Evolutionary conservation across 2,329 filamentous ascomycete species (phyloP).

Genomic region (Sporothrix dimorphospora): DNA sequence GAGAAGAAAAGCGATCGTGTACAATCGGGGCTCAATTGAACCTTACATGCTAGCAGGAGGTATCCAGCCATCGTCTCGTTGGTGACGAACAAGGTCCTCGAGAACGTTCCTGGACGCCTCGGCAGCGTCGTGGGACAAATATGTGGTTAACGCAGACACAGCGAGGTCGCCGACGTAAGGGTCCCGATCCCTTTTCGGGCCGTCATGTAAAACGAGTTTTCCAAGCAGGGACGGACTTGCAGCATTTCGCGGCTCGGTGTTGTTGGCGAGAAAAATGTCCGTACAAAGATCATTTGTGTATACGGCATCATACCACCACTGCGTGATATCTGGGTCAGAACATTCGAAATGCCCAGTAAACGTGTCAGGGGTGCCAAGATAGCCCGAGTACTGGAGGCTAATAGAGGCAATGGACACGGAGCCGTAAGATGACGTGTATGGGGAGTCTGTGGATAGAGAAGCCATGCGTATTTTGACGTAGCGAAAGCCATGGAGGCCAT

Average conservation of each 20-base stretch:
- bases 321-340: conserved; percentile 52
- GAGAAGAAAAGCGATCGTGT: background rate
- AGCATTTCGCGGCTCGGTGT: conserved; percentile 53
- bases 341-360: conserved; percentile 58
- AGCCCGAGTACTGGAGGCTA: conserved; percentile 49
- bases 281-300: conserved; percentile 57
- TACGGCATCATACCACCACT: conserved; percentile 57
- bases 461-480: conserved; percentile 55
- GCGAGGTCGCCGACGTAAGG: conserved; percentile 58
- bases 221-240: conserved; percentile 48
- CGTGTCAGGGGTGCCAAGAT: conserved; percentile 51
- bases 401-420: conserved; percentile 49
- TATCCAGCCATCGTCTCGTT: conserved; percentile 56
- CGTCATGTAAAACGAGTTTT: conserved; percentile 54
- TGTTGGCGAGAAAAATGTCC: conserved; percentile 50
- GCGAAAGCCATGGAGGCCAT: conserved; percentile 58
- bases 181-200: conserved; percentile 56
- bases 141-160: conserved; percentile 52
- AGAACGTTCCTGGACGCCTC: conserved; percentile 51
- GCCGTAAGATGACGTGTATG: conserved; percentile 49
- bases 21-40: background rate
- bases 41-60: conserved; percentile 56
- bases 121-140: conserved; percentile 50
- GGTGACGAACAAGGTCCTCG: conserved; percentile 53
- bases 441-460: conserved; percentile 48